These are phyloP conservation scores for Stephanocyclus meneghinianus DNA, from an alignment of 352 stramenopile species.

Conservation along the genomic window DNA sequence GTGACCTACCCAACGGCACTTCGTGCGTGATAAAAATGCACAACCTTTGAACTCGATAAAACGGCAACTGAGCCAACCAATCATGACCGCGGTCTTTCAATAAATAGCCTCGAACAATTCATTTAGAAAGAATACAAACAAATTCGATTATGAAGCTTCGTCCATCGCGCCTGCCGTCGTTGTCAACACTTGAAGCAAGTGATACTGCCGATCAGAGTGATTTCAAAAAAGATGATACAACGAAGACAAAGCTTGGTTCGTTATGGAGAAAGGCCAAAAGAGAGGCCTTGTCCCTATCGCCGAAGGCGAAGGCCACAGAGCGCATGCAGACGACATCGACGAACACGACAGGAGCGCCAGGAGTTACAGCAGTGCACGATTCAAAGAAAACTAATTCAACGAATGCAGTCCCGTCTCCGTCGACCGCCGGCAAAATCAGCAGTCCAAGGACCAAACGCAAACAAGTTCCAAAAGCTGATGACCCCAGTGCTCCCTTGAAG, in stretches of 20 bases:
- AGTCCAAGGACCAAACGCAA: neutral
- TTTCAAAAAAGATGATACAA: neutral
- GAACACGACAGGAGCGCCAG: neutral
- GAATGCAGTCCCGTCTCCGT: neutral
- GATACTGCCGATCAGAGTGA: neutral
- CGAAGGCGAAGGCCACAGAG: too few species aligned
- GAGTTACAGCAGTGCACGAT: too few species aligned
- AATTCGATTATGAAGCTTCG: too few species aligned
- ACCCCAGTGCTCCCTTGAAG: neutral
- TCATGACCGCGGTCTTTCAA: too few species aligned
- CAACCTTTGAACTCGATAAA: too few species aligned
- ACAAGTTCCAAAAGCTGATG: neutral
- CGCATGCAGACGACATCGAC: neutral
- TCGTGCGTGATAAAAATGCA: too few species aligned
- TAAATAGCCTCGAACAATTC: too few species aligned
- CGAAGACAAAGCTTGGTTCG: constrained; percentile 4
- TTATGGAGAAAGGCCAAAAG: constrained; percentile 2
- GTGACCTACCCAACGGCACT: too few species aligned
- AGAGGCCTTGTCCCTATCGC: neutral
- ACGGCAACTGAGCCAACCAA: too few species aligned
- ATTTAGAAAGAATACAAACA: too few species aligned
- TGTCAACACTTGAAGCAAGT: neutral
- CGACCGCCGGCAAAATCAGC: neutral
- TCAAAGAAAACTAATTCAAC: neutral
- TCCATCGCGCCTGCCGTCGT: too few species aligned